Evolutionary conservation across 1,284 basidiomycete genomes (phyloP), one percentile per base, ranked within the genome.

Genomic region (Heimioporus retisporus): DNA sequence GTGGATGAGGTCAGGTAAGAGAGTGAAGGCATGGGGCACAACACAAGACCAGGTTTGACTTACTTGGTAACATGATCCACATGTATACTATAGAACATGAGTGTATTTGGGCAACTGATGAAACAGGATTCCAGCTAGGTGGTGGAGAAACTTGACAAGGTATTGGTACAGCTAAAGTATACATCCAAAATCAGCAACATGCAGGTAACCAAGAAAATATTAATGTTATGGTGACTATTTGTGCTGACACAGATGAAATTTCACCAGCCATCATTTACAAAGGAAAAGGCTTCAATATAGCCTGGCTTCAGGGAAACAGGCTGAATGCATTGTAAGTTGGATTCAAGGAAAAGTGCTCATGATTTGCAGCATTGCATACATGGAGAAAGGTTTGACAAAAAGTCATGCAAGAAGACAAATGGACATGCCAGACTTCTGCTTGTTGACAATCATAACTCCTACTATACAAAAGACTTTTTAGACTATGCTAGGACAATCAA

Each of bases 41-140:
- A n/a, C n/a, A 65, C 23, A 8, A 55, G 19, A 56, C 60, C n/a
- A 59, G 65, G 51, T 65, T 16, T 31, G 1, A 58, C 16, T 21
- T 62, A 25, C 64, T 62, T 2, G 3, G 19, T 0, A 7, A 4
- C 2, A 65, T 25, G 0, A 25, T 63, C 2, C 7, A 25, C 19
- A 18, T 28, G 10, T 10, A 55, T 10, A 10, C 48, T 2, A 61
- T 67, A 15, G 21, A 61, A 4, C 15, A 6, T 2, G 46, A 67
- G 25, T 68, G 60, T 3, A 35, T 66, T 15, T 68, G 55, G 57
- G 64, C 57, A n/a, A 57, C 60, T 2, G 48, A 68, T 21, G 48
- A 68, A 25, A 59, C 48, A 43, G 53, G 64, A 6, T 66, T 68
- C 14, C 48, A 68, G 19, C 58, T 54, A 4, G 60, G 60, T 18